Conservation (phyloP, 2,329 filamentous ascomycete genomes). For the Ceratocystis diversiconidia region DNA sequence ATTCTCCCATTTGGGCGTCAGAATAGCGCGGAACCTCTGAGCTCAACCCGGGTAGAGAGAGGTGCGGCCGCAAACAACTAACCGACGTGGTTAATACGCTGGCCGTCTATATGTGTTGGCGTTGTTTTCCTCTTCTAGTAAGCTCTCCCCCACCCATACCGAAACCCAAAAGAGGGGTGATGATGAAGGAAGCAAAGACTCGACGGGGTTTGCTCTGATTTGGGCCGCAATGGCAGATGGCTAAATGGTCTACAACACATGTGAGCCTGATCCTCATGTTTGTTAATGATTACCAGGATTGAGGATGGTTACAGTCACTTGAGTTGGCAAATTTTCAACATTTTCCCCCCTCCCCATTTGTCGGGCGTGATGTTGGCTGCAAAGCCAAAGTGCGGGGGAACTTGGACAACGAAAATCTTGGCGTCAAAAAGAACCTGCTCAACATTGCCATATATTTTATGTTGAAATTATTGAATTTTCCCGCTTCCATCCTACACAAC, state of each 20-base stretch:
- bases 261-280: neutral
- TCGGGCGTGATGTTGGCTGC: neutral
- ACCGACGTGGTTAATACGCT: neutral
- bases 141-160: neutral
- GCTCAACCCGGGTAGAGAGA: neutral
- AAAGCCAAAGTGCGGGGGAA: neutral
- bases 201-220: neutral
- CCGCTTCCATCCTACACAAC: neutral
- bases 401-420: neutral
- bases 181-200: conserved; percentile 1
- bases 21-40: neutral
- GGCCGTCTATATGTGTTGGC: neutral
- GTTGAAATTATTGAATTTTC: neutral
- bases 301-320: neutral
- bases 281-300: neutral
- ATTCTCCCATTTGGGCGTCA: neutral
- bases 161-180: conserved; percentile 6
- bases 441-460: neutral
- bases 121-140: neutral
- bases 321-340: neutral
- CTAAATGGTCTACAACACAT: neutral
- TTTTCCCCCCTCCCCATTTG: neutral
- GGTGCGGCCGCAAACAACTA: neutral
- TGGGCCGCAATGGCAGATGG: conserved; percentile 2
- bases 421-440: neutral